Conservation (phyloP, 2,329 filamentous ascomycete species). For the Fusarium scirpi region DNA sequence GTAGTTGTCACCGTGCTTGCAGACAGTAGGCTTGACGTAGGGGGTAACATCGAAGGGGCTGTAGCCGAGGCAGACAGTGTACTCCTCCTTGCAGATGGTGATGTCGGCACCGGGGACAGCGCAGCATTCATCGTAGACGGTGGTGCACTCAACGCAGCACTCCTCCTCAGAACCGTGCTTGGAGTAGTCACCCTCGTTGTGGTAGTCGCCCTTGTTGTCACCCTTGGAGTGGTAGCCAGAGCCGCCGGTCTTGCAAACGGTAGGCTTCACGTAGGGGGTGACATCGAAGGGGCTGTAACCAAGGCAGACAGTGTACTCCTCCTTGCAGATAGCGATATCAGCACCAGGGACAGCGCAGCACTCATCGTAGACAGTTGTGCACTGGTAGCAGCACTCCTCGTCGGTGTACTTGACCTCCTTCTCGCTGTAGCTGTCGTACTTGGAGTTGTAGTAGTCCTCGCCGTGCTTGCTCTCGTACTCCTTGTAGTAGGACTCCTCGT, state of each 20-base stretch:
- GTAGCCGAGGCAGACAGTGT: constrained; percentile 29
- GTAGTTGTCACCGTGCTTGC: constrained; percentile 17
- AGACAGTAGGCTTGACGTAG: constrained; percentile 25
- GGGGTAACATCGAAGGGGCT: constrained; percentile 19
- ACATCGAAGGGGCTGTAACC: constrained; percentile 31
- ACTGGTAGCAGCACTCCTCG: constrained; percentile 31
- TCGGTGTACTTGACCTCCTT: constrained; percentile 1
- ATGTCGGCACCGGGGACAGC: neutral
- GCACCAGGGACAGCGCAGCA: constrained; percentile 21
- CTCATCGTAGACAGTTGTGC: constrained; percentile 30
- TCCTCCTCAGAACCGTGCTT: constrained; percentile 14
- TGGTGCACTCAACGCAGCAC: constrained; percentile 29
- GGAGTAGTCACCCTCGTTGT: neutral
- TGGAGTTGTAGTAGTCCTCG: constrained; percentile 15
- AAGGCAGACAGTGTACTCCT: constrained; percentile 23
- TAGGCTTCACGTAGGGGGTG: constrained; percentile 27
- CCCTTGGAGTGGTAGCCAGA: neutral
- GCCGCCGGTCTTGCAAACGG: constrained; percentile 32
- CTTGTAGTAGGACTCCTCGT: constrained; percentile 30
- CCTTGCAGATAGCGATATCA: constrained; percentile 26
- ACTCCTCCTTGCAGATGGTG: constrained; percentile 21
- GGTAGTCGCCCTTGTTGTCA: neutral
- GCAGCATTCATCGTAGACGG: constrained; percentile 32
- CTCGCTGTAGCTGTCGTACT: constrained; percentile 7
- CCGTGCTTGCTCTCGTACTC: constrained; percentile 21